Conservation (phyloP, 805 yeast genomes). For the Candida alai region DNA sequence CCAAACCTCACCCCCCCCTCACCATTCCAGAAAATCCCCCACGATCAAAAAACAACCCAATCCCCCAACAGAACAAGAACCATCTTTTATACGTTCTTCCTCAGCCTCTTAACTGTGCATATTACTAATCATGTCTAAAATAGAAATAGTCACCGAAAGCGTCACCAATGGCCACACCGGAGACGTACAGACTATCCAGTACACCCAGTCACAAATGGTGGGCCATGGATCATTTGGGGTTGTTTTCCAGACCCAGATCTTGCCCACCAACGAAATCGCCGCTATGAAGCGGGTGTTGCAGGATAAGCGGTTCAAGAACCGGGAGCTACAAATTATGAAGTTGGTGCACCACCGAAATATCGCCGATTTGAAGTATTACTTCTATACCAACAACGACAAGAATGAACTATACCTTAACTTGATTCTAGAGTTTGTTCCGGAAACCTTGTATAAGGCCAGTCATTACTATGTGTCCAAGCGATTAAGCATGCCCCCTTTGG, state of each 20-base stretch:
- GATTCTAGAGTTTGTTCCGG: conserved; percentile 92
- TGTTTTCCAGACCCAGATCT: conserved; percentile 82
- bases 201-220: conserved; percentile 82
- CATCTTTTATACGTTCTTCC: no score
- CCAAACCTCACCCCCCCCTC: no score
- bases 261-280: conserved; percentile 72
- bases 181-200: conserved; percentile 56
- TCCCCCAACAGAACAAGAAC: no score
- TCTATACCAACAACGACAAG: conserved; percentile 71
- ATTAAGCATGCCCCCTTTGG: conserved; percentile 81
- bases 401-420: conserved; percentile 81
- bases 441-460: conserved; percentile 86
- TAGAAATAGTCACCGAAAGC: conserved; percentile 53
- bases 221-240: conserved; percentile 99
- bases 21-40: no score
- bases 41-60: no score
- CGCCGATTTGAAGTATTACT: conserved; percentile 82
- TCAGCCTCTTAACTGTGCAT: no score
- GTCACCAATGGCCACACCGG: conserved; percentile 74
- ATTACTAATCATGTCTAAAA: conserved; percentile 38
- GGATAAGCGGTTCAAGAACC: conserved; percentile 87
- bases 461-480: conserved; percentile 76
- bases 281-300: conserved; percentile 97
- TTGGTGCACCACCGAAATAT: conserved; percentile 80
- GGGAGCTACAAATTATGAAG: conserved; percentile 96